Evolutionary conservation across 257 asterid genomes (phyloP), one percentile per base, ranked within the genome.

Genomic region (Knoxia roxburghii): DNA sequence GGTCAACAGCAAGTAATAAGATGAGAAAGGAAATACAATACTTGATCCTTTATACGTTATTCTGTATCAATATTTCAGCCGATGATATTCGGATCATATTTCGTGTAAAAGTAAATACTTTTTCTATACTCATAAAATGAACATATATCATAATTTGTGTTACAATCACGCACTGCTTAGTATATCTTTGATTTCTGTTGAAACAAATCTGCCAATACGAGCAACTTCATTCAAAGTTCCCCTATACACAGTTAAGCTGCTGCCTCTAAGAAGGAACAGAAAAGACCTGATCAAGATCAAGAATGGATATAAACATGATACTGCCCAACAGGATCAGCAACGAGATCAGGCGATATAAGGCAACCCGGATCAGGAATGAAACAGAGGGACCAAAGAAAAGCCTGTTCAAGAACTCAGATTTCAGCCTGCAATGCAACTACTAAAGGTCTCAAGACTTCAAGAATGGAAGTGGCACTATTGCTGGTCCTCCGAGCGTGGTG

Each of bases 371-470:
- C n/a, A n/a, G n/a, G n/a, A n/a, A n/a, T n/a, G n/a, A n/a, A n/a
- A n/a, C n/a, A n/a, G n/a, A n/a, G n/a, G n/a, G n/a, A n/a, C n/a
- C n/a, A n/a, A n/a, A n/a, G n/a, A n/a, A n/a, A n/a, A 45, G 50
- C 35, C 66, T 32, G 35, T 58, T 58, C 67, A 68, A 61, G 50
- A 65, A 68, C 33, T 48, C 59, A 7, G 21, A 46, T 37, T 15
- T 12, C 73, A 57, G 49, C 65, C 29, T 30, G 37, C 63, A 27
- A n/a, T n/a, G n/a, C n/a, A n/a, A n/a, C n/a, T n/a, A 20, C 32
- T 56, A 24, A 27, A 20, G 23, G 33, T 33, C 65, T 4, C 49
- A 12, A 29, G 46, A 17, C 58, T 35, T 24, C 12, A 18, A 56
- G 27, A 2, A 5, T 27, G 55, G 10, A 67, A 55, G 56, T 5